Evolutionary conservation across 192 early-diverging fungal genomes (phyloP), one percentile per base, ranked within the genome.

Genomic region (Coemansia sp.): DNA sequence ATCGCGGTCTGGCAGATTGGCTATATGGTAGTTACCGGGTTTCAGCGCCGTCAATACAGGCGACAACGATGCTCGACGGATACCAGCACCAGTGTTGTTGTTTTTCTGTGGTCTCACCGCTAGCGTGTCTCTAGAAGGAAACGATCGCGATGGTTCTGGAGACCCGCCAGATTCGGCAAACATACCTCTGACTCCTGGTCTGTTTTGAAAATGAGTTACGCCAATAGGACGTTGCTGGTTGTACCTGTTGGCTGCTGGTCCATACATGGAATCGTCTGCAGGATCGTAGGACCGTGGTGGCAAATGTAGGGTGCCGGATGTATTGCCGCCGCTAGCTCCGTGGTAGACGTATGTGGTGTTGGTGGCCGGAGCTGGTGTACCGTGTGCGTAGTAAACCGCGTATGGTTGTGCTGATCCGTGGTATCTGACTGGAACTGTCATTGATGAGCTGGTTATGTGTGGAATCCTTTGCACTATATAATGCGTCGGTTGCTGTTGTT

Each of bases 21-120:
- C 79, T 16, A 82, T 82, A 14, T 76, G 79, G 59, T 82, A 82
- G 38, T 70, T 73, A 22, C 69, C 79, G 1, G 73, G 79, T 68
- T 73, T 71, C 59, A 73, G 68, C 40, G 73, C 79, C 8, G 55
- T 73, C 40, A 82, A 62, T n/a, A 73, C 73, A 3, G 79, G 79
- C 61, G 79, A 82, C 20, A 76, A 34, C 16, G 79, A 82, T 4
- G 67, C 62, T 16, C 71, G 69, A 1, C 70, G 68, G 20, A 30
- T 22, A 29, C 59, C 20, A 5, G 42, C 7, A 33, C 56, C 12
- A 11, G 28, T 1, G 54, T 29, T 12, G 29, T 6, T 31, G 4
- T 29, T 31, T 8, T 17, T 31, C 8, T 25, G 2, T 8, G 54
- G 28, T 4, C 28, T 30, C 4, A 7, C 29, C 17, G 54, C 25